Percentiles rank a stretch among this genome's conserved stretches.
These are phyloP conservation scores for Phytophthora quininea DNA, from an alignment of 352 stramenopile genomes.

Conservation along the genomic window DNA sequence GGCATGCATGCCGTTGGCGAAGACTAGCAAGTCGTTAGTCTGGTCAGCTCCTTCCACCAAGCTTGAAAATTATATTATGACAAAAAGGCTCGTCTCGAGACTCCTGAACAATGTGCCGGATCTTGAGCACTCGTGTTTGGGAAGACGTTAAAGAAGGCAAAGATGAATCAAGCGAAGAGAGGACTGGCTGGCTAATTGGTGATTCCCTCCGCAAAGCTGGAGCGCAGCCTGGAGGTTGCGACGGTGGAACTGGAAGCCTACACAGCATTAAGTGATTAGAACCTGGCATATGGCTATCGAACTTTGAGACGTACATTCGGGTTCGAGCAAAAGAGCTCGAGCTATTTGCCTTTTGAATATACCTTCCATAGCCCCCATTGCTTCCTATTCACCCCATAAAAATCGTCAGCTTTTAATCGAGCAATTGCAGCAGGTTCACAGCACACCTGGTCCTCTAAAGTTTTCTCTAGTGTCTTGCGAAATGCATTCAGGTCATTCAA, in stretches of 20 bases:
- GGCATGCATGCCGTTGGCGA: conserved; percentile 57
- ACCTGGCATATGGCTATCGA: neutral
- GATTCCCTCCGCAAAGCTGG: conserved; percentile 9
- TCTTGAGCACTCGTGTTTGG: conserved; percentile 63
- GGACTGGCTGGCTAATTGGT: conserved; percentile 1
- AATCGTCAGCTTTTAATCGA: neutral
- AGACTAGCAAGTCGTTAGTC: conserved; percentile 9
- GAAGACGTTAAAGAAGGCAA: conserved; percentile 7
- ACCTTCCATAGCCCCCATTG: conserved; percentile 38
- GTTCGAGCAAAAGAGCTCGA: conserved; percentile 22
- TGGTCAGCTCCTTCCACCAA: no score
- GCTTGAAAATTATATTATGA: conserved; percentile 31
- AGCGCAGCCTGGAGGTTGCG: neutral
- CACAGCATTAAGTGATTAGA: neutral
- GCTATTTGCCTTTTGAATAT: conserved; percentile 44
- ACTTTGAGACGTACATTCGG: conserved; percentile 28
- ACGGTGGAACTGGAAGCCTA: conserved; percentile 26
- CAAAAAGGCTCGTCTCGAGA: conserved; percentile 72
- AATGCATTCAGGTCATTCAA: conserved; percentile 73
- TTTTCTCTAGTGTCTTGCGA: conserved; percentile 60
- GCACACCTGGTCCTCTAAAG: conserved; percentile 61
- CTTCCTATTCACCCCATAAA: conserved; percentile 30
- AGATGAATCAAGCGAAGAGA: conserved; percentile 10
- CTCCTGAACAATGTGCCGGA: conserved; percentile 75
- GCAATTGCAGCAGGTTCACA: neutral